A percentile compares a stretch with the other conserved stretches of the same genome.
These are phyloP conservation scores for Lepiota venenata DNA, from an alignment of 768 basidiomycete genomes.

Conservation along the genomic window DNA sequence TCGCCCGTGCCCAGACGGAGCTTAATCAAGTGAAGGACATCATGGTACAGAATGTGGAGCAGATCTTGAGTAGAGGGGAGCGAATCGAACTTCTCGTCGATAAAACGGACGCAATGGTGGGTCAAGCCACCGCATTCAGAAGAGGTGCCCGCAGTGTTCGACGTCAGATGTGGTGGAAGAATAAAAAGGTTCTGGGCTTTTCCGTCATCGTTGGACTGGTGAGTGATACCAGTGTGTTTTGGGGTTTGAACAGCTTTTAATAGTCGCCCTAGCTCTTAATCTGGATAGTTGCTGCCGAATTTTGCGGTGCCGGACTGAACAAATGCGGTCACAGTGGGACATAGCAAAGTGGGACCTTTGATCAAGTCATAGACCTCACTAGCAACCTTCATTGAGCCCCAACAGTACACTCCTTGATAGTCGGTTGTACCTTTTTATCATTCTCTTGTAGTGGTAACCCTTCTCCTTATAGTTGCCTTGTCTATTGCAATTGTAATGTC, in stretches of 20 bases:
- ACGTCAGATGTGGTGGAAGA: conserved; percentile 90
- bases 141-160: conserved; percentile 82
- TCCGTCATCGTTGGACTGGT: conserved; percentile 71
- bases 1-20: conserved; percentile 86
- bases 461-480: neutral
- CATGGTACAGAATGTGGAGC: conserved; percentile 98
- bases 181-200: conserved; percentile 64
- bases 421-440: neutral
- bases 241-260: neutral
- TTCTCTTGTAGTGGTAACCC: neutral
- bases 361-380: neutral
- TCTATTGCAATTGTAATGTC: neutral
- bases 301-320: conserved; percentile 81
- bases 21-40: conserved; percentile 91
- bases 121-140: conserved; percentile 91
- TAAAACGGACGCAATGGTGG: conserved; percentile 95
- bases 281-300: conserved; percentile 83
- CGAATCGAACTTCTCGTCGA: conserved; percentile 94
- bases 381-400: neutral
- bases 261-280: conserved; percentile 52
- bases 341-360: neutral
- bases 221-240: conserved; percentile 23
- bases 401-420: neutral
- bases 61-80: conserved; percentile 92
- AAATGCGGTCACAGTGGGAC: conserved; percentile 43